Percentiles rank a stretch among this genome's conserved stretches.
These are phyloP conservation scores for Botrytis sinoallii DNA, from an alignment of 2,329 filamentous ascomycete species.

Conservation along the genomic window DNA sequence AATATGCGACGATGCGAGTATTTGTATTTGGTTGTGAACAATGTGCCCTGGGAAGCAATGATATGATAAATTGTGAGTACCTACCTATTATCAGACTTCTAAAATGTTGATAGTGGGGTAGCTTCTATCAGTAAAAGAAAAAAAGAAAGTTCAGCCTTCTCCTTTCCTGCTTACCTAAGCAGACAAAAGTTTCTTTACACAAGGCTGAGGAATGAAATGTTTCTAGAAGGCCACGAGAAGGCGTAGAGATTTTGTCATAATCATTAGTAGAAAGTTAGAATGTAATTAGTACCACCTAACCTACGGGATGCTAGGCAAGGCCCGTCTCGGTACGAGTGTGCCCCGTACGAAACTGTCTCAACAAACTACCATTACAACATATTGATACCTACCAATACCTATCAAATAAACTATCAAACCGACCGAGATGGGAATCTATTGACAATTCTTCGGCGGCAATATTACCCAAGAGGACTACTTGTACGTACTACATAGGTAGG, in stretches of 20 bases:
- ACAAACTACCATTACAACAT: not conserved
- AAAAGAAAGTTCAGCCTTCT: slow-evolving; percentile 14
- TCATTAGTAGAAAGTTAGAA: not conserved
- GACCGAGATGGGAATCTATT: not conserved
- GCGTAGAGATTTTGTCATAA: not conserved
- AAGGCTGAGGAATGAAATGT: not conserved
- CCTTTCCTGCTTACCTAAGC: not conserved
- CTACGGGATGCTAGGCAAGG: not conserved
- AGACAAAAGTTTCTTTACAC: not conserved
- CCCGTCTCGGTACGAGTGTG: not conserved
- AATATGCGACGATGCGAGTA: not conserved
- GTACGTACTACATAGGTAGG: not conserved
- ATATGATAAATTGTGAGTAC: slow-evolving; percentile 1
- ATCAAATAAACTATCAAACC: not conserved
- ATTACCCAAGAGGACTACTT: not conserved
- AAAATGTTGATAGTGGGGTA: slow-evolving; percentile 13
- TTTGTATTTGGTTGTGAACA: not conserved
- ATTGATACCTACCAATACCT: not conserved
- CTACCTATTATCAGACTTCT: not conserved
- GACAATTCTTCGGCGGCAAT: not conserved
- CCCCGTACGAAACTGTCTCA: not conserved
- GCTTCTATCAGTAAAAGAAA: not conserved
- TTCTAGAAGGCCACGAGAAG: not conserved
- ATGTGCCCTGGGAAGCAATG: not conserved
- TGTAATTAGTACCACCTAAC: not conserved